Base-by-base conservation (phyloP, 2,329 filamentous ascomycete species). In the Penicillium thymicola region DNA sequence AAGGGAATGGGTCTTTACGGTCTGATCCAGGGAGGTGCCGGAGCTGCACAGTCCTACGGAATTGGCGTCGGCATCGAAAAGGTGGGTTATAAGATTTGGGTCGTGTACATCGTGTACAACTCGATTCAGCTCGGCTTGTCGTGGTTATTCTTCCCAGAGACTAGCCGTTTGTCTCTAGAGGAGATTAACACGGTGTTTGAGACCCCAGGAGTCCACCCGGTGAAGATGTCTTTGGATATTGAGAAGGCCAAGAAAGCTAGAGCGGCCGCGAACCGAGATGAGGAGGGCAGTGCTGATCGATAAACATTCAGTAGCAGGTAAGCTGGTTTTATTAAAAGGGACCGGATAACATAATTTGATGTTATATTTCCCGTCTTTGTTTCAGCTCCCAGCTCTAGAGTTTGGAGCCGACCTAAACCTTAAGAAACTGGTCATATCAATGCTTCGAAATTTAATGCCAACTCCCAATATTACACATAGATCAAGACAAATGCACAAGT, bases 141-240 rank as follows among this genome's bases (percentile, higher is more conserved):
- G 0, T 83, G 79, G 60, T 81, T 81, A 51, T 71, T 81, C 58
- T 83, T 83, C 64, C 81, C 80, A 0, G 81, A 82, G 65, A 82
- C 80, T 11, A 76, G 76, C 43, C 73, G 73, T 21, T 66, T 81
- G 36, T 77, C 74, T 23, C 72, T 84, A 42, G 82, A 85, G 65
- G 81, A 85, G 69, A 84, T 84, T 49, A 81, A 84, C 61, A 79
- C 78, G 42, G 82, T 85, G 54, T 85, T 86, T 57, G 82, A 78
- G 60, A 79, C 76, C 0, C 70, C 72, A 5, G 76, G 74, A 7
- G 70, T 77, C 16, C 57, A 64, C 41, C 76, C 76, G 7, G 76
- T 78, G 2, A 77, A 77, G 67, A 78, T 79, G 74, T 75, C 69
- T 10, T 55, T 72, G 59, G 67, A 76, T 61, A 74, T 77, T 21